phyloP scores from a whole-genome alignment of 768 basidiomycete species.

The Cystofilobasidium capitatum region DNA sequence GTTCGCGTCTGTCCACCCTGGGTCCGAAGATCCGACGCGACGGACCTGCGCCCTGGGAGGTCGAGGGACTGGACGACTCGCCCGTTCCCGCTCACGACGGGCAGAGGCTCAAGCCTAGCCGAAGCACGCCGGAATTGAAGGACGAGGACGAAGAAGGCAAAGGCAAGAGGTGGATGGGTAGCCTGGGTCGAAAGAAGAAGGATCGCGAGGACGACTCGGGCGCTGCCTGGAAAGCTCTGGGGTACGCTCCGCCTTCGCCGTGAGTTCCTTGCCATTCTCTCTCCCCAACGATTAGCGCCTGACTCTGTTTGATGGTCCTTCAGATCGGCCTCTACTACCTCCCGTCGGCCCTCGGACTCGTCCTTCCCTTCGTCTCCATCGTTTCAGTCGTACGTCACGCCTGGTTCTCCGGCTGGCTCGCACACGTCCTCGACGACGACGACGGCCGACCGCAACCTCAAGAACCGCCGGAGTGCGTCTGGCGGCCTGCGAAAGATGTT shows the following conservation, averaged over 20 bases:
- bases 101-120: neutral
- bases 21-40: conserved; percentile 2
- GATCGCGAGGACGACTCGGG: neutral
- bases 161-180: neutral
- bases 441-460: conserved; percentile 5
- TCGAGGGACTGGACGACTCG: neutral
- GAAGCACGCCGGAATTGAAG: conserved; percentile 1
- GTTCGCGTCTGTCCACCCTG: neutral
- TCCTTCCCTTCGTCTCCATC: neutral
- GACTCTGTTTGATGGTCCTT: neutral
- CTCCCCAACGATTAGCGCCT: neutral
- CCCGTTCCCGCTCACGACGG: neutral
- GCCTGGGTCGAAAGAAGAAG: neutral
- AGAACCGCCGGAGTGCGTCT: neutral
- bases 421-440: too few species aligned
- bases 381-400: neutral
- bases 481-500: conserved; percentile 7
- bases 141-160: neutral
- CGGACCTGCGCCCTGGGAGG: neutral
- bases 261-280: neutral
- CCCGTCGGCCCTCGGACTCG: neutral
- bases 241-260: conserved; percentile 1
- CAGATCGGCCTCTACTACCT: neutral
- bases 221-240: neutral
- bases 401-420: neutral